Base-by-base conservation (phyloP, 352 stramenopile genomes). In the Globisporangium cederbergense region DNA sequence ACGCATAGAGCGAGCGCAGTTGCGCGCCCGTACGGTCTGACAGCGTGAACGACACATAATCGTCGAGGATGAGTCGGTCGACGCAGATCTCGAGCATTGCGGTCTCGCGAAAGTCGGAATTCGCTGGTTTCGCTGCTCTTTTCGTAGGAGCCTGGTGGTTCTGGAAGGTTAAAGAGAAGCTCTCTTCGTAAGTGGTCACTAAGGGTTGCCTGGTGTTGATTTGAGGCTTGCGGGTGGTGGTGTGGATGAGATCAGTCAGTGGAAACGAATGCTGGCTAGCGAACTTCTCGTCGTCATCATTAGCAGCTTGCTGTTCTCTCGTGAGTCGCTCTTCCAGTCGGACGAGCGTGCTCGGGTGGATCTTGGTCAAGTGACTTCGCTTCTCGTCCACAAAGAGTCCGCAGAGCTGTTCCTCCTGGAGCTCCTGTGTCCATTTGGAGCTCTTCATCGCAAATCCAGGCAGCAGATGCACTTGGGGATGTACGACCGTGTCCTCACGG, bases 21-120 rank as follows among this genome's bases (percentile, higher is more conserved):
- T 92, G 78, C 13, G 79, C 74, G 22, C 74, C 65, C n/a, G 94
- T 54, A 49, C 83, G 74, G 42, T 96, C 89, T 28, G 77, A 74
- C 1, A 91, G 64, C 25, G 73, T 64, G 60, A 96, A 95, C 5
- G 70, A 65, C 3, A 60, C 72, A 62, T 97, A 83, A 57, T 97
- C 89, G 40, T 95, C 81, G 16, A 96, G 72, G 30, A 88, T 76
- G 51, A 96, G 62, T 2, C 67, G 70, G 45, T 85, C 74, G 9
- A 93, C 66, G 11, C 63, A 72, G 51, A 93, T 66, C 59, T 91
- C 76, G 20, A 91, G 69, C 49, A 68, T 58, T 10, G 75, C 73
- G 2, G 40, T 25, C 20, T 56, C 16, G 7, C 36, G 7, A 1
- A 38, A 10, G 1, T 30, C 32, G 2, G 5, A 11, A 22, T 20